Evolutionary conservation across 2,329 filamentous ascomycete genomes (phyloP).

Genomic region (Parascedosporium putredinis): DNA sequence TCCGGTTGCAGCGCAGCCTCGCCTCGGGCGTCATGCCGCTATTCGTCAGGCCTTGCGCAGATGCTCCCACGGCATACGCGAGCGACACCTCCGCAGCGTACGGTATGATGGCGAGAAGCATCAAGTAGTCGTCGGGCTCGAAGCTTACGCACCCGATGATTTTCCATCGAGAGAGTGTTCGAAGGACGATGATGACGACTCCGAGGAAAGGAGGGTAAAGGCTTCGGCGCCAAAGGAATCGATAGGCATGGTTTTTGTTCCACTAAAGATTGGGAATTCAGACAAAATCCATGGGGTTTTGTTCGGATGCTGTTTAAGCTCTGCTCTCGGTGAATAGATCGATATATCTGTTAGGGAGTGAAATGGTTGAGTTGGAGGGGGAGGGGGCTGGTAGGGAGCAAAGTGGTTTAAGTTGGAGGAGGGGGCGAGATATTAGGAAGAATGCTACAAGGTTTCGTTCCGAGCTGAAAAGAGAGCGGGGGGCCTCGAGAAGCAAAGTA

Average conservation of each 20-base stretch:
- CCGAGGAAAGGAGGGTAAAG: slow-evolving; percentile 37
- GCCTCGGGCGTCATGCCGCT: slow-evolving; percentile 44
- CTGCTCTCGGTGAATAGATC: too few relatives aligned
- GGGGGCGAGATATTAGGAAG: too few relatives aligned
- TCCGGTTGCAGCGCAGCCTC: slow-evolving; percentile 31
- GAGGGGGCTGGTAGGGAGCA: too few relatives aligned
- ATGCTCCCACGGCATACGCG: slow-evolving; percentile 40
- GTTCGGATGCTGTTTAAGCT: too few relatives aligned
- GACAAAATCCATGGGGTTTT: too few relatives aligned
- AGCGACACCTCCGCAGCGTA: slow-evolving; percentile 32
- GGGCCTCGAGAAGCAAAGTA: too few relatives aligned
- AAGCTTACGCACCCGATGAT: background rate
- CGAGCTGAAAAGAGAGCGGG: too few relatives aligned
- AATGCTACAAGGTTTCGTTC: too few relatives aligned
- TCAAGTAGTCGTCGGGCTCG: slow-evolving; percentile 39
- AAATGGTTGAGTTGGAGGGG: too few relatives aligned
- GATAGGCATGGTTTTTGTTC: slow-evolving; percentile 6
- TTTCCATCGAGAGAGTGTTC: slow-evolving; percentile 32
- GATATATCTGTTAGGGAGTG: too few relatives aligned
- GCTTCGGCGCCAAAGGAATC: slow-evolving; percentile 17
- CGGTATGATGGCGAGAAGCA: slow-evolving; percentile 17
- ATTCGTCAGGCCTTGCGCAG: slow-evolving; percentile 42
- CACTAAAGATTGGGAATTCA: too few relatives aligned
- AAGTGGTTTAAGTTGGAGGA: too few relatives aligned
- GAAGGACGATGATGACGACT: slow-evolving; percentile 34